A percentile compares a stretch with the other conserved stretches of the same genome.
phyloP scores from a whole-genome alignment of 2,329 filamentous ascomycete genomes.

The Ophiocordyceps camponoti-leonardi region DNA sequence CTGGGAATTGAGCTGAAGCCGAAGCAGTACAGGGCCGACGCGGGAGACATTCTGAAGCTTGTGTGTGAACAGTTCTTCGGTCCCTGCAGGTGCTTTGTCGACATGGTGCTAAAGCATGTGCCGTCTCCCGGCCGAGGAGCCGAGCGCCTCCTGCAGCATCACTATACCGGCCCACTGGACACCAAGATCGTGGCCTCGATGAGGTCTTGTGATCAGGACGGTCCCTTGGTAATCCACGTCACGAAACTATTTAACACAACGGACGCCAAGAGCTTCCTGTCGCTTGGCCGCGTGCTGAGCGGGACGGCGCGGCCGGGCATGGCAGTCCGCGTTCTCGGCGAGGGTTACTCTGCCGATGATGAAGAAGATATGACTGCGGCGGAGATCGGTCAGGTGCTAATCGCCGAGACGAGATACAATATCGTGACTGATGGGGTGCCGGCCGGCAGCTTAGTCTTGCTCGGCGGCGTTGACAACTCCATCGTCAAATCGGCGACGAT shows the following conservation, averaged over 20 bases:
- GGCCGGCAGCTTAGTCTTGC: slow-evolving; percentile 82
- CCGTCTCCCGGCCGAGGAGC: slow-evolving; percentile 74
- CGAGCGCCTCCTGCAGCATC: slow-evolving; percentile 58
- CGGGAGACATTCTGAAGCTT: slow-evolving; percentile 70
- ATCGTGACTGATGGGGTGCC: slow-evolving; percentile 83
- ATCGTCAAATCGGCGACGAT: slow-evolving; percentile 96
- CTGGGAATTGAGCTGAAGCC: slow-evolving; percentile 81
- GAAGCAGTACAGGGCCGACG: slow-evolving; percentile 79
- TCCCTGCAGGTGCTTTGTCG: slow-evolving; percentile 73
- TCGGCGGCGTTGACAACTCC: slow-evolving; percentile 88
- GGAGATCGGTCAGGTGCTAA: slow-evolving; percentile 72
- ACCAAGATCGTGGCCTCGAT: slow-evolving; percentile 67
- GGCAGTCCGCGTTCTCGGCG: slow-evolving; percentile 79
- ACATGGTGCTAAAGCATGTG: slow-evolving; percentile 83
- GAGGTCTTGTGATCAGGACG: slow-evolving; percentile 69
- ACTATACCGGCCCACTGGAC: slow-evolving; percentile 84
- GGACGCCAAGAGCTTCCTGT: slow-evolving; percentile 82
- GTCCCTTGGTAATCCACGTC: slow-evolving; percentile 77
- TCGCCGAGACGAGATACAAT: slow-evolving; percentile 85
- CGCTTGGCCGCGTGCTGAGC: slow-evolving; percentile 83
- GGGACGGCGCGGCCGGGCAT: slow-evolving; percentile 70
- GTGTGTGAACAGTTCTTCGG: slow-evolving; percentile 96
- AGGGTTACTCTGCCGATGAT: slow-evolving; percentile 90
- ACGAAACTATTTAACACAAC: slow-evolving; percentile 84
- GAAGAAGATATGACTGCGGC: slow-evolving; percentile 93